phyloP scores from a whole-genome alignment of 1,139 yeast species.

The Spencermartinsiella ligniputridi region DNA sequence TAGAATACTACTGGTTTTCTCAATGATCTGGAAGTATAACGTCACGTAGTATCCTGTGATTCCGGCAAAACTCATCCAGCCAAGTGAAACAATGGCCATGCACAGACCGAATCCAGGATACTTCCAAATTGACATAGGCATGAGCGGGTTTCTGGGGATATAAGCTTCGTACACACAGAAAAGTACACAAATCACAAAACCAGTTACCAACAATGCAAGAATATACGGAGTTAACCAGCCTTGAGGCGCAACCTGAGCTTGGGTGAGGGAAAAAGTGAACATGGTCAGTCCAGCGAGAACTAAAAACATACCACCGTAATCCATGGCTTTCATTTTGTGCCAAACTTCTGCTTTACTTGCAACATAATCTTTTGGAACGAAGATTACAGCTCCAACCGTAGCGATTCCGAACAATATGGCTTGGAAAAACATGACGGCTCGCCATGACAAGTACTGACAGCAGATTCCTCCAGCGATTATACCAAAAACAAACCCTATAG shows the following conservation, averaged over 20 bases:
- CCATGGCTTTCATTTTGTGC: conserved; percentile 30
- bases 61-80: conserved; percentile 41
- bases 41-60: conserved; percentile 36
- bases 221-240: conserved; percentile 46
- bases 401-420: conserved; percentile 36
- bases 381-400: conserved; percentile 27
- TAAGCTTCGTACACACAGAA: conserved; percentile 39
- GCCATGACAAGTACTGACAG: conserved; percentile 37
- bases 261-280: conserved; percentile 40
- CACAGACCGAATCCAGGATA: conserved; percentile 36
- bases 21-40: conserved; percentile 39
- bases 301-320: conserved; percentile 40
- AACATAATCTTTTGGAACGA: conserved; percentile 32
- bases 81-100: conserved; percentile 34
- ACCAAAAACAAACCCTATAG: conserved; percentile 42
- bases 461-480: conserved; percentile 42
- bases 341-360: conserved; percentile 13
- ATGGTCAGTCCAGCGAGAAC: conserved; percentile 38
- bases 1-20: conserved; percentile 35
- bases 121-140: conserved; percentile 42
- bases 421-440: conserved; percentile 38
- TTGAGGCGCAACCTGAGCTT: conserved; percentile 36
- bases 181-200: conserved; percentile 32
- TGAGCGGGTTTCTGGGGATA: conserved; percentile 39
- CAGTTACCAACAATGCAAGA: conserved; percentile 40